Percentiles rank a stretch among this genome's conserved stretches.
Evolutionary conservation across 2,329 filamentous ascomycete species (phyloP).

Genomic region (Nectriaceae sp.): DNA sequence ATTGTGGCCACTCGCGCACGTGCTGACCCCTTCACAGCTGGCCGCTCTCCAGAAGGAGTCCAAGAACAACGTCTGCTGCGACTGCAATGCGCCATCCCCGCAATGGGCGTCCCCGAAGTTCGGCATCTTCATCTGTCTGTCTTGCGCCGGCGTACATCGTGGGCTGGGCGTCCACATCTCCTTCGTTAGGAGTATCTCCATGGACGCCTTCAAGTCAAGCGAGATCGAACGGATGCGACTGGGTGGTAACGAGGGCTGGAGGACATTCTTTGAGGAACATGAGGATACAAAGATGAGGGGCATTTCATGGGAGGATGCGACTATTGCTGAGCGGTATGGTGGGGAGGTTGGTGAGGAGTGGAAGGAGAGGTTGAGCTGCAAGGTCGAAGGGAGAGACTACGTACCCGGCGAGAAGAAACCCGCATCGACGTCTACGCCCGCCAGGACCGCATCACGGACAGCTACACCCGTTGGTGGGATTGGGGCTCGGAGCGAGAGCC

Average conservation of each 20-base stretch:
- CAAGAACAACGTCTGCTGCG: conserved; percentile 88
- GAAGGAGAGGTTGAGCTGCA: conserved; percentile 85
- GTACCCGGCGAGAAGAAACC: conserved; percentile 68
- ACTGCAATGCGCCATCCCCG: conserved; percentile 92
- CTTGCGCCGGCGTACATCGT: conserved; percentile 91
- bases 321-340: conserved; percentile 87
- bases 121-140: conserved; percentile 97
- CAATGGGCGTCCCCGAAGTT: conserved; percentile 99
- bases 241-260: conserved; percentile 88
- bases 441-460: conserved; percentile 39
- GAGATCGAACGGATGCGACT: conserved; percentile 94
- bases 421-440: conserved; percentile 28
- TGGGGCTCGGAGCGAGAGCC: conserved; percentile 43
- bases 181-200: conserved; percentile 95
- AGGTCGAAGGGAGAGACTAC: conserved; percentile 87
- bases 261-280: conserved; percentile 80
- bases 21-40: conserved; percentile 57
- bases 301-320: conserved; percentile 79
- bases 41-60: conserved; percentile 88
- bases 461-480: conserved; percentile 44
- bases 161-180: conserved; percentile 97
- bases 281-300: conserved; percentile 66
- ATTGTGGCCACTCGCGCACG: conserved; percentile 9
- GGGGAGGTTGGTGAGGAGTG: conserved; percentile 91
- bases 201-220: conserved; percentile 94